phyloP scores from a whole-genome alignment of 495 filamentous ascomycete species.

The Halenospora varia region DNA sequence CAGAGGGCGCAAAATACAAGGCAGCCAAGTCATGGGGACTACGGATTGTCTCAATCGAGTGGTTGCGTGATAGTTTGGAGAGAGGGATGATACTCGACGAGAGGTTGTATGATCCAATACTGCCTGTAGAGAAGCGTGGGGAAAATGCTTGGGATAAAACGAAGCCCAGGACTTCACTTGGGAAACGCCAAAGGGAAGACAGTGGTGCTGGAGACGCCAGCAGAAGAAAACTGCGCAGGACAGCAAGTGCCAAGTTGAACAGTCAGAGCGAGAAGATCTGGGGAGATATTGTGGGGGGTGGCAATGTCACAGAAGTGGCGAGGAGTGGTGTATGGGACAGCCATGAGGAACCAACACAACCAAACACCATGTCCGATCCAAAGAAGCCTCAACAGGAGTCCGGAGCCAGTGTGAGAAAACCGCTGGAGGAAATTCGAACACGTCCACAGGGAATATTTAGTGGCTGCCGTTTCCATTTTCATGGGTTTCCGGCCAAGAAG shows the following conservation, averaged over 20 bases:
- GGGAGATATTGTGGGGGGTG: slow-evolving; percentile 72
- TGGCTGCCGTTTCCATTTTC: slow-evolving; percentile 56
- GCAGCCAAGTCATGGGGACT: slow-evolving; percentile 78
- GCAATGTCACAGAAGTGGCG: slow-evolving; percentile 15
- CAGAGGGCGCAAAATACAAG: slow-evolving; percentile 83
- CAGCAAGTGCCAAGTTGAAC: slow-evolving; percentile 71
- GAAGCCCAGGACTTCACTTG: slow-evolving; percentile 26
- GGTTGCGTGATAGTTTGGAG: slow-evolving; percentile 79
- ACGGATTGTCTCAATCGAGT: slow-evolving; percentile 73
- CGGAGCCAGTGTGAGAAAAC: neutral
- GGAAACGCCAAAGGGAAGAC: slow-evolving; percentile 44
- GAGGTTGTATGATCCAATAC: slow-evolving; percentile 66
- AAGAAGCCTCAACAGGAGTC: neutral
- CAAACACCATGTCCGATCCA: neutral
- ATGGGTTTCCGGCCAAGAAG: slow-evolving; percentile 53
- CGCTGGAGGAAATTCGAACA: neutral
- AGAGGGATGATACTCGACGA: slow-evolving; percentile 95
- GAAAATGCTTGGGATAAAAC: slow-evolving; percentile 66
- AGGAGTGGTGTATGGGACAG: slow-evolving; percentile 21
- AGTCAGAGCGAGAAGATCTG: slow-evolving; percentile 80
- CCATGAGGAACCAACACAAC: slow-evolving; percentile 6
- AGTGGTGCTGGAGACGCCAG: slow-evolving; percentile 28
- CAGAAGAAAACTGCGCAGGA: slow-evolving; percentile 71
- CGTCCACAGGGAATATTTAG: slow-evolving; percentile 41
- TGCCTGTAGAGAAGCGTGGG: slow-evolving; percentile 68